Evolutionary conservation across 768 basidiomycete species (phyloP).

Genomic region (Lentinula boryana): DNA sequence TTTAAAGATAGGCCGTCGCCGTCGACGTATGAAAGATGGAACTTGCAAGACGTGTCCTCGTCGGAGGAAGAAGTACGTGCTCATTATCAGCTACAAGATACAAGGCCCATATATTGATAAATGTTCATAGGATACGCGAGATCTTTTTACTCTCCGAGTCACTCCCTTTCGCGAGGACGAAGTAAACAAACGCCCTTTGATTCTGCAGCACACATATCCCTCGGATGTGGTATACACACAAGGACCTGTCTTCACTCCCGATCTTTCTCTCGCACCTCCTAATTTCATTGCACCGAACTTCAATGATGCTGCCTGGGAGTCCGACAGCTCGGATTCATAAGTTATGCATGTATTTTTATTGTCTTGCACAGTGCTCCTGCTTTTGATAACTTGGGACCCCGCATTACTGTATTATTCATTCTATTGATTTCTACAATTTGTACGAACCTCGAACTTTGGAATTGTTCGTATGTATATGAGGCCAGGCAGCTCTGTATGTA

Average conservation of each 20-base stretch:
- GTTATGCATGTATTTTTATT: slow-evolving; percentile 6
- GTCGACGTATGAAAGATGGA: background rate
- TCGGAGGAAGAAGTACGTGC: slow-evolving; percentile 7
- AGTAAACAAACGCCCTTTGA: background rate
- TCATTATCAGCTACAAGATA: background rate
- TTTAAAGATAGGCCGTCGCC: background rate
- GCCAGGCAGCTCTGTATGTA: background rate
- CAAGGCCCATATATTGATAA: background rate
- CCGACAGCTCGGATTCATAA: slow-evolving; percentile 28
- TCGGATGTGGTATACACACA: slow-evolving; percentile 10
- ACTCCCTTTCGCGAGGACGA: background rate
- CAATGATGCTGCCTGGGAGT: slow-evolving; percentile 54
- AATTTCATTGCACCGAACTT: slow-evolving; percentile 46
- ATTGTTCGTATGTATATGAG: background rate
- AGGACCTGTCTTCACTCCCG: slow-evolving; percentile 34
- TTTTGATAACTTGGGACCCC: background rate
- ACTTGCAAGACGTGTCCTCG: background rate
- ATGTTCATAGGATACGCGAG: background rate
- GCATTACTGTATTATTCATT: background rate
- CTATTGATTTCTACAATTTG: background rate
- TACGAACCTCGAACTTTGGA: background rate
- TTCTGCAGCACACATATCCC: slow-evolving; percentile 7
- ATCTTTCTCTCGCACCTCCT: slow-evolving; percentile 36
- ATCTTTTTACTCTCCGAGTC: background rate
- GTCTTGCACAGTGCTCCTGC: background rate